Base-by-base conservation (phyloP, 176 grass and related monocot genomes). In the Musa itinerans region DNA sequence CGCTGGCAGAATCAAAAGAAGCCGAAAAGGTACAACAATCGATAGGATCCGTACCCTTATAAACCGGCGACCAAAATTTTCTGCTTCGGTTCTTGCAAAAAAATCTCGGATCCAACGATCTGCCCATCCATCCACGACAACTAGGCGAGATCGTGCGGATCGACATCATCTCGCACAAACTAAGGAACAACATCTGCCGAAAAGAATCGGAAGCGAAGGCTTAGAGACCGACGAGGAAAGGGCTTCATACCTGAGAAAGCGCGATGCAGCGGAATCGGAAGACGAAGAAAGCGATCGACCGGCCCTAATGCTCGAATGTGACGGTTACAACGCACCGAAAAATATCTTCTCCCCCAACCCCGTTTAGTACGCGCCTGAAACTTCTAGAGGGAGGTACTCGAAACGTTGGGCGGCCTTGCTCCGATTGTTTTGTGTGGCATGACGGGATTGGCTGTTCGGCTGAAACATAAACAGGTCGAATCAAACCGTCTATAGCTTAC, bases 161-260 rank as follows among this genome's bases (percentile, higher is more conserved):
- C 57, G 17, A 61, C 34, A 3, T 11, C 34, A 34, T 68, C 65
- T 13, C 65, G 25, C 65, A 43, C 34, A 43, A 43, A 43, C 4
- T 43, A 68, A 68, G 65, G 10, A 68, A 68, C 15, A 11, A 26
- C 34, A 68, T 17, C 65, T 0, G 9, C 34, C 16, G 65, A 43
- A 34, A 22, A 68, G 2, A 29, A 67, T 67, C 29, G 29, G 64
- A 67, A 67, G 64, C 23, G 15, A 67, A 68, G 14, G 24, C 24
- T 29, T 1, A 15, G 10, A 68, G 34, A 68, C 9, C 65, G 65
- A 68, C 1, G 25, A 13, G 25, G 24, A 16, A 43, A 43, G 0
- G 34, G 26, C 24, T 68, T 68, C 65, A 26, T 68, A 68, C 25
- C 65, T 34, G 65, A 68, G 65, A 68, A 68, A 68, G 65, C 65